These are phyloP conservation scores for Lomentospora prolificans DNA, from an alignment of 2,329 filamentous ascomycete species.

Conservation along the genomic window DNA sequence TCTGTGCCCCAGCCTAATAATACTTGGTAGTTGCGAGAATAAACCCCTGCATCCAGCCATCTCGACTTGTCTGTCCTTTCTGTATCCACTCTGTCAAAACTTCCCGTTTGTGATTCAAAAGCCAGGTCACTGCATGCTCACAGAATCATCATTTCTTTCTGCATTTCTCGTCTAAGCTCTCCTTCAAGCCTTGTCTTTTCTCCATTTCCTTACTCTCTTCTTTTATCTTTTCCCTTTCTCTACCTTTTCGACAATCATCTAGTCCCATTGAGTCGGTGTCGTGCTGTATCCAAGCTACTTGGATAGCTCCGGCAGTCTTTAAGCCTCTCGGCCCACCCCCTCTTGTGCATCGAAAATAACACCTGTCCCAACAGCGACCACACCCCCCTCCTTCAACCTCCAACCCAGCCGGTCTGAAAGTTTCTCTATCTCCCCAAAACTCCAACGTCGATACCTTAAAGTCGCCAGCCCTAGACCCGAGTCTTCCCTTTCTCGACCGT, in stretches of 20 bases:
- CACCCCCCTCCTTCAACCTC: constrained; percentile 2
- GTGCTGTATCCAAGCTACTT: neutral
- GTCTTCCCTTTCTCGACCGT: neutral
- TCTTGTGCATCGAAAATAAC: constrained; percentile 7
- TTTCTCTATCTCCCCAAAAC: neutral
- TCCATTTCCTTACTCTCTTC: neutral
- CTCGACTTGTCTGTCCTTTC: neutral
- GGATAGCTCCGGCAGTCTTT: constrained; percentile 4
- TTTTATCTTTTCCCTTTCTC: neutral
- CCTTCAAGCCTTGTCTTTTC: neutral
- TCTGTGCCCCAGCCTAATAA: neutral
- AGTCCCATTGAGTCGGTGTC: neutral
- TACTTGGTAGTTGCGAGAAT: neutral
- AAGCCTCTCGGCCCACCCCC: constrained; percentile 5
- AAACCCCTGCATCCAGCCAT: neutral
- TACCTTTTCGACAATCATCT: neutral
- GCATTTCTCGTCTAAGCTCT: neutral
- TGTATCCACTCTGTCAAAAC: neutral
- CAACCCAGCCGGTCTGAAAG: constrained; percentile 7
- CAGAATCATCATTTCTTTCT: neutral
- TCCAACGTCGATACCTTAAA: neutral
- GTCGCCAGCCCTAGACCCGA: neutral
- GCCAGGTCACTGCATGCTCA: neutral
- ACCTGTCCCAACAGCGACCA: constrained; percentile 6
- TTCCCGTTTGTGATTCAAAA: neutral